These are phyloP conservation scores for Rhizoctonia solani DNA, from an alignment of 1,284 basidiomycete species.

Conservation along the genomic window DNA sequence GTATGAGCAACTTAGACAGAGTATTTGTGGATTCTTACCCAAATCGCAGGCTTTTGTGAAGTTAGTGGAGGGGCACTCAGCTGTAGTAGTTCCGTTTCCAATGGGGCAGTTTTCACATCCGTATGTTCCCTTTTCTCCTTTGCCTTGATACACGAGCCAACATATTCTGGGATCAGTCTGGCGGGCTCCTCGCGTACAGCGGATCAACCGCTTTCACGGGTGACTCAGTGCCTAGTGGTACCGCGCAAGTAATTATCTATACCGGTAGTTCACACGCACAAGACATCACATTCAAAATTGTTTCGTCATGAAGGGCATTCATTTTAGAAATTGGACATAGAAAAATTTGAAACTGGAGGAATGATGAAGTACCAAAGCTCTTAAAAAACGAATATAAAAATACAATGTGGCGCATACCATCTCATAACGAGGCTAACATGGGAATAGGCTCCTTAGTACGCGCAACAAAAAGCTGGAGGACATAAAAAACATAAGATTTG, in stretches of 20 bases:
- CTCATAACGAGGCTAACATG: no score
- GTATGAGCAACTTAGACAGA: not conserved
- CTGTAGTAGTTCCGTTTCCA: slow-evolving; percentile 38
- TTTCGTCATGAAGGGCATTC: not conserved
- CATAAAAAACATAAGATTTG: no score
- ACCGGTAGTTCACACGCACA: slow-evolving; percentile 53
- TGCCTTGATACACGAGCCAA: not conserved
- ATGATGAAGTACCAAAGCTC: no score
- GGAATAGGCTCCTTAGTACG: no score
- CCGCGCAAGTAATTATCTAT: slow-evolving; percentile 56
- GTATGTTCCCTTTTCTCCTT: slow-evolving; percentile 12
- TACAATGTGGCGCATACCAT: no score
- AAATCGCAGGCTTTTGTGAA: slow-evolving; percentile 37
- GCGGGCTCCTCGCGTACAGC: slow-evolving; percentile 55
- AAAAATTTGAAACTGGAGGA: not conserved
- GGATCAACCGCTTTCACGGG: slow-evolving; percentile 60
- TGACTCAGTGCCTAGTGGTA: slow-evolving; percentile 58
- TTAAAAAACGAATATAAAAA: no score
- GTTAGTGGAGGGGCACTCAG: slow-evolving; percentile 37
- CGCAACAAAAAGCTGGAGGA: no score
- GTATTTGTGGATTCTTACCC: not conserved
- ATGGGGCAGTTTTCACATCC: slow-evolving; percentile 38
- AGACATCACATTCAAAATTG: slow-evolving; percentile 49
- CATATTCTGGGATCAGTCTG: slow-evolving; percentile 44
- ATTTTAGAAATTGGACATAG: not conserved